Evolutionary conservation across 1,284 basidiomycete genomes (phyloP).

Genomic region (Ustilago tritici): DNA sequence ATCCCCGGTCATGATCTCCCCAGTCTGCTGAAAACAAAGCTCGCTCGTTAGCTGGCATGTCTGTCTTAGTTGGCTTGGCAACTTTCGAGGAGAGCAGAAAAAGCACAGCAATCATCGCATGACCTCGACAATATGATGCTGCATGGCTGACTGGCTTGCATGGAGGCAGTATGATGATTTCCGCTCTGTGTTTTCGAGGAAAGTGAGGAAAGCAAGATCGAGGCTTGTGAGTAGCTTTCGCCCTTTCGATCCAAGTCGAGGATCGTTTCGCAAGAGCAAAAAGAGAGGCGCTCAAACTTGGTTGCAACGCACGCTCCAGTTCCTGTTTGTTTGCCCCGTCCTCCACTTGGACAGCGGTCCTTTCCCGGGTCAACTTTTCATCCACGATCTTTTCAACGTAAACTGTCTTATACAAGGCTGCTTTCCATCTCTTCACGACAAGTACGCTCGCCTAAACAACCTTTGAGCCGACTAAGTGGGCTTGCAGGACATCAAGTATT

Average conservation of each 20-base stretch:
- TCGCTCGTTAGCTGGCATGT: background rate
- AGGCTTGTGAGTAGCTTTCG: slow-evolving; percentile 3
- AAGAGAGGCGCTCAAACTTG: slow-evolving; percentile 1
- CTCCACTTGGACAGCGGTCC: slow-evolving; percentile 11
- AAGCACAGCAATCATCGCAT: background rate
- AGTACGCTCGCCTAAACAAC: background rate
- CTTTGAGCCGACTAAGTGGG: slow-evolving; percentile 26
- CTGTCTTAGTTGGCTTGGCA: slow-evolving; percentile 7
- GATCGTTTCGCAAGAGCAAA: slow-evolving; percentile 9
- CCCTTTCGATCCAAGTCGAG: slow-evolving; percentile 14
- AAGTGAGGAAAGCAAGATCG: background rate
- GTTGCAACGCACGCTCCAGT: slow-evolving; percentile 17
- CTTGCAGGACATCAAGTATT: background rate
- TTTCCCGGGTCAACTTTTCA: slow-evolving; percentile 7
- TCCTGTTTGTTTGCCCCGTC: background rate
- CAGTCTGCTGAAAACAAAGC: background rate
- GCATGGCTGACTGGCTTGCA: slow-evolving; percentile 13
- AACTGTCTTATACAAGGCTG: background rate
- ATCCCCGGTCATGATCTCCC: background rate
- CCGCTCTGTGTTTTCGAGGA: background rate
- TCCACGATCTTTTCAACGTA: background rate
- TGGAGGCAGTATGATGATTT: slow-evolving; percentile 4
- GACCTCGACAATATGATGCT: slow-evolving; percentile 8
- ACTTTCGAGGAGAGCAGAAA: background rate
- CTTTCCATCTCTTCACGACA: slow-evolving; percentile 3